These are phyloP conservation scores for Cinchona pubescens DNA, from an alignment of 257 asterid species.

Conservation along the genomic window DNA sequence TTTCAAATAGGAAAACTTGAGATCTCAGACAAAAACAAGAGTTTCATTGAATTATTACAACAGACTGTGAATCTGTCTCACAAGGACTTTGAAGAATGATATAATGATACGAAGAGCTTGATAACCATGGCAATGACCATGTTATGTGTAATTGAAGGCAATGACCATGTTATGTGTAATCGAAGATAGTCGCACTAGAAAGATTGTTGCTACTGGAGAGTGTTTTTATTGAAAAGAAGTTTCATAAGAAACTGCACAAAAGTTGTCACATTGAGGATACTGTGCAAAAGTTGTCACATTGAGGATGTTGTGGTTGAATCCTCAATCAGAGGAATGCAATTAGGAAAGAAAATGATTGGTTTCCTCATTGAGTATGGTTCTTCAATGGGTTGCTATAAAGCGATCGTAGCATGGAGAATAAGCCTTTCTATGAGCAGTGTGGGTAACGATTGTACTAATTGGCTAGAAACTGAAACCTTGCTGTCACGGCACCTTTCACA, in stretches of 20 bases:
- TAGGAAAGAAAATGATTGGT: constrained; percentile 66
- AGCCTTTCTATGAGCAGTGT: constrained; percentile 73
- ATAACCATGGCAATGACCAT: too few species aligned
- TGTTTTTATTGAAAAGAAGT: constrained; percentile 69
- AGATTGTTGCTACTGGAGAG: constrained; percentile 76
- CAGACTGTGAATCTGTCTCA: constrained; percentile 67
- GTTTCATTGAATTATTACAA: constrained; percentile 58
- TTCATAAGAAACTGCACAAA: constrained; percentile 70
- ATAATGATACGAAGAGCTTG: constrained; percentile 49
- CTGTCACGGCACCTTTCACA: too few species aligned
- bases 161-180: constrained; percentile 71
- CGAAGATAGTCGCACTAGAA: constrained; percentile 48
- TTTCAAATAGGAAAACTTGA: constrained; percentile 56
- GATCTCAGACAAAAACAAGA: constrained; percentile 62
- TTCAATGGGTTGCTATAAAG: constrained; percentile 75
- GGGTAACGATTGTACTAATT: too few species aligned
- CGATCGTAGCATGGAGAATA: constrained; percentile 59
- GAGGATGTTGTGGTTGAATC: constrained; percentile 95
- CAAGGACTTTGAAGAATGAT: constrained; percentile 48
- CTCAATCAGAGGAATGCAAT: constrained; percentile 55
- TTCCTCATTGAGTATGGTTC: constrained; percentile 67
- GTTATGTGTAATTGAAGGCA: too few species aligned
- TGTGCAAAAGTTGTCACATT: too few species aligned
- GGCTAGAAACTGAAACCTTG: too few species aligned
- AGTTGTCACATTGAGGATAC: too few species aligned